These are phyloP conservation scores for Byssothecium circinans DNA, from an alignment of 2,329 filamentous ascomycete species.

Conservation along the genomic window DNA sequence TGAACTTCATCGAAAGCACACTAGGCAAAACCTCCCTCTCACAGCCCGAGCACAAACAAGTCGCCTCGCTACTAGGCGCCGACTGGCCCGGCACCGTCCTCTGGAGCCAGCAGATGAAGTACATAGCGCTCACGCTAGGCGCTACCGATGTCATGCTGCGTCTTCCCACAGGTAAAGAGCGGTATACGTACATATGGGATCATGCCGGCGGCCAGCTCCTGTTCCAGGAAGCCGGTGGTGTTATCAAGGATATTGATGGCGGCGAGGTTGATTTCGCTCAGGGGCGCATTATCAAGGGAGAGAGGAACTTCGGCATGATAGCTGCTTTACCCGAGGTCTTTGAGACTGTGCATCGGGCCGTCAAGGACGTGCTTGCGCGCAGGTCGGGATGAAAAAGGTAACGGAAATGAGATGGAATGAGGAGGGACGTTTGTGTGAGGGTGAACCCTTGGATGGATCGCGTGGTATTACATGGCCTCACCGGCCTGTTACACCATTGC, in stretches of 20 bases:
- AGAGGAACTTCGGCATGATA: slow-evolving; percentile 41
- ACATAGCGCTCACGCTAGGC: slow-evolving; percentile 55
- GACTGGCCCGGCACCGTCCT: slow-evolving; percentile 54
- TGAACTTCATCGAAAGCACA: slow-evolving; percentile 52
- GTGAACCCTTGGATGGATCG: slow-evolving; percentile 11
- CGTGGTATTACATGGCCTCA: slow-evolving; percentile 18
- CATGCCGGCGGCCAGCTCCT: slow-evolving; percentile 58
- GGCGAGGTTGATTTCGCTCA: slow-evolving; percentile 51
- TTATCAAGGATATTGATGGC: slow-evolving; percentile 55
- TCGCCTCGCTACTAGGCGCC: slow-evolving; percentile 42
- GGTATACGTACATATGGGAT: slow-evolving; percentile 58
- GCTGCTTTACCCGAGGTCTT: slow-evolving; percentile 31
- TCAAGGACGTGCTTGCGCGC: slow-evolving; percentile 29
- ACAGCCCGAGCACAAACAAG: slow-evolving; percentile 40
- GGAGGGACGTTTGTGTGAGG: slow-evolving; percentile 21
- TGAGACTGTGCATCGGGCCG: slow-evolving; percentile 28
- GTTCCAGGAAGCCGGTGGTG: slow-evolving; percentile 54
- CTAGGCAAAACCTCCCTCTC: slow-evolving; percentile 45
- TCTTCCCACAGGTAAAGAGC: slow-evolving; percentile 47
- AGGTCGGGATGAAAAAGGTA: slow-evolving; percentile 17
- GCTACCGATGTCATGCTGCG: slow-evolving; percentile 54
- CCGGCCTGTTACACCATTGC: slow-evolving; percentile 16
- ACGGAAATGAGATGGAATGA: slow-evolving; percentile 2
- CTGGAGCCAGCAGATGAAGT: slow-evolving; percentile 58
- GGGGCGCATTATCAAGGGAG: slow-evolving; percentile 36